Base-by-base conservation (phyloP, 129 eudicot species). In the Heracleum sosnowskyi region DNA sequence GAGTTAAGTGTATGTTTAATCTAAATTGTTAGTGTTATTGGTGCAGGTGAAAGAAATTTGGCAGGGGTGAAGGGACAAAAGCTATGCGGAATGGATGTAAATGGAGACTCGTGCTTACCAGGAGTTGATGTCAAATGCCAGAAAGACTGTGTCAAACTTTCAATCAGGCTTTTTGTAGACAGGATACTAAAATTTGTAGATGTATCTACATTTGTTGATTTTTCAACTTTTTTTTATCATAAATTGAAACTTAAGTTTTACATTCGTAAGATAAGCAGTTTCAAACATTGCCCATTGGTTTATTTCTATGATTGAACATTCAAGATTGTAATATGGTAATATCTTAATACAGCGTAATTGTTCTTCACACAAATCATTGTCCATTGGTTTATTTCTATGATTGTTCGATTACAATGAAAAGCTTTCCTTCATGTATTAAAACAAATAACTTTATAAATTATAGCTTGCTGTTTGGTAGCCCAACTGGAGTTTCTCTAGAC, bases 381-480 rank as follows among this genome's bases (percentile, higher is more conserved):
- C 26, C 24, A 44, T 18, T 49, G 8, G 55, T 47, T 47, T 47
- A 16, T 7, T 17, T 49, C 11, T 55, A 55, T 17, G 4, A 9
- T 24, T 55, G 64, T 55, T 60, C 11, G 5, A n/a, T 24, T 60
- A 60, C 68, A 60, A 60, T 60, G 68, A 60, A 60, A 26, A 10
- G 16, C 12, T 57, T 60, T n/a, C 16, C 16, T 60, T 17, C 33
- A 26, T 60, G 34, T 2, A 57, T 57, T n/a, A n/a, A 0, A 10
- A 57, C 12, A 57, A 10, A n/a, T 57, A n/a, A 60, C 68, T 60
- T 60, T 0, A 8, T 4, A n/a, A n/a, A 60, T 60, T 77, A 94
- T 9, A 94, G 87, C 75, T 91, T 95, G 92, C 98, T 91, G 40
- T 86, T 84, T 37, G 98, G 98, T 64, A 91, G 35, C 29, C 98